Evolutionary conservation across 495 filamentous ascomycete genomes (phyloP), one percentile per base, ranked within the genome.

Genomic region (Evernia prunastri): DNA sequence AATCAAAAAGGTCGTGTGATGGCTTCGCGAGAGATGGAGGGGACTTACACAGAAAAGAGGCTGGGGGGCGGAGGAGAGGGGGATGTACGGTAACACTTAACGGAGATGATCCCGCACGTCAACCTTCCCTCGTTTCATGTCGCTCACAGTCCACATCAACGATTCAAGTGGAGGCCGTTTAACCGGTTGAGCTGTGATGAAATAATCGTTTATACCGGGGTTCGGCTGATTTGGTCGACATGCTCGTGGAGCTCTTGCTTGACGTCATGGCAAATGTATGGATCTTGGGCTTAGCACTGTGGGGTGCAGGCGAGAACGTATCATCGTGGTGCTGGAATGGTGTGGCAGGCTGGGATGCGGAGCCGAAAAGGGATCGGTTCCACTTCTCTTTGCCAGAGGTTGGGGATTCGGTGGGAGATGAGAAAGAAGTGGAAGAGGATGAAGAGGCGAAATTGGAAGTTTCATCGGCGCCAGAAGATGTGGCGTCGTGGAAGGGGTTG

Each of bases 391-490:
- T 37, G 15, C 47, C 56, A 58, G 59, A 60, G 56, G 69, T 58
- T 15, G 61, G 59, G 12, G 62, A 63, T 35, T 66, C 60, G 27
- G 39, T 63, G 20, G 66, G 63, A 10, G 67, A 71, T 29, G 65
- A 64, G 13, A 66, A 61, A 54, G 62, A 67, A 9, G 69, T 70
- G 35, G 67, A 67, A 15, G 67, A 69, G 5, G 69, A 63, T 17
- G 65, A 67, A n/a, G 65, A 63, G n/a, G 67, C 58, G 37, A 61
- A 36, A 47, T 66, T 71, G 12, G 69, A 69, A 4, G 65, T 66
- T 31, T 66, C 61, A 35, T 68, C 69, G 15, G 60, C 69, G 25
- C 67, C 69, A 18, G 67, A 69, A 53, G 69, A 67, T 37, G 57
- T 69, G 23, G 67, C n/a, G 18, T 67, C 65, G 29, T 65, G 61